Percentiles rank a stretch among this genome's conserved stretches.
Evolutionary conservation across 2,329 filamentous ascomycete species (phyloP).

Genomic region (Talaromyces albobiverticillius): DNA sequence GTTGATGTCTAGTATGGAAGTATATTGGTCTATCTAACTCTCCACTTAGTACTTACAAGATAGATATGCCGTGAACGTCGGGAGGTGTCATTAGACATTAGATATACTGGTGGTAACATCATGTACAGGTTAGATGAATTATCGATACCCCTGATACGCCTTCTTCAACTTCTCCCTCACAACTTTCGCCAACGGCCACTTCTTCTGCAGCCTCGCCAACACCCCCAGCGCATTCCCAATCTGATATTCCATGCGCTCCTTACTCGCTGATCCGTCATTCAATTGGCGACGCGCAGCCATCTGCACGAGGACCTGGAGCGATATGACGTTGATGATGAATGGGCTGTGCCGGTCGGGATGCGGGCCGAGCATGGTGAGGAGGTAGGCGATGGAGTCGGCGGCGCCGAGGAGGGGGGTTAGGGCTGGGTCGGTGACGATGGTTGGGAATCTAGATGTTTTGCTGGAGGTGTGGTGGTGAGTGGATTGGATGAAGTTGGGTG

Average conservation of each 20-base stretch:
- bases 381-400: slow-evolving; percentile 70
- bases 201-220: slow-evolving; percentile 8
- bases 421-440: slow-evolving; percentile 41
- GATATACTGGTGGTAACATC: too few relatives aligned
- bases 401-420: slow-evolving; percentile 76
- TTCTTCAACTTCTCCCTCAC: slow-evolving; percentile 3
- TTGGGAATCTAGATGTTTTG: slow-evolving; percentile 8
- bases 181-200: slow-evolving; percentile 13
- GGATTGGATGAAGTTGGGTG: slow-evolving; percentile 14
- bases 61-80: too few relatives aligned
- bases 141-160: not conserved
- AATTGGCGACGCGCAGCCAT: not conserved
- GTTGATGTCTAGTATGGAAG: too few relatives aligned
- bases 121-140: too few relatives aligned
- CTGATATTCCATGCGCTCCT: not conserved
- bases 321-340: slow-evolving; percentile 75
- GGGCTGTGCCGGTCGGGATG: slow-evolving; percentile 70
- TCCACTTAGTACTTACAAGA: too few relatives aligned
- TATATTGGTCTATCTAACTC: too few relatives aligned
- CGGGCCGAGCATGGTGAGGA: slow-evolving; percentile 57
- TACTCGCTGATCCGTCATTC: not conserved
- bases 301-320: slow-evolving; percentile 70
- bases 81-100: too few relatives aligned
- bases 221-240: slow-evolving; percentile 11
- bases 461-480: slow-evolving; percentile 4